These are phyloP conservation scores for Pyrenochaeta sp. DNA, from an alignment of 2,329 filamentous ascomycete genomes.

Conservation along the genomic window DNA sequence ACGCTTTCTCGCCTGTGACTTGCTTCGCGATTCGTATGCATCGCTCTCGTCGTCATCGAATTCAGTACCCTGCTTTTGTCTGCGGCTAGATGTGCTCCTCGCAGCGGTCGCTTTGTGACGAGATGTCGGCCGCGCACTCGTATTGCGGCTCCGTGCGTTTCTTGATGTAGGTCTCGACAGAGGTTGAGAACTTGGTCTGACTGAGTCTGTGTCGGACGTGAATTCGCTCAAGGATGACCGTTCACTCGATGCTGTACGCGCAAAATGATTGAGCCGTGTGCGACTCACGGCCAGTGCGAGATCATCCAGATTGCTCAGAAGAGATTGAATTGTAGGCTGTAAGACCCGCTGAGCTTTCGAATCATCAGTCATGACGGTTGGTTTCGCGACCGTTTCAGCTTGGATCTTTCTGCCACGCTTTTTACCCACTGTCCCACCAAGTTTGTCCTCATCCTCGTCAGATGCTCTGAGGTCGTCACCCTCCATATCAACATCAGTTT, in stretches of 20 bases:
- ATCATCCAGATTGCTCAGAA: slow-evolving; percentile 72
- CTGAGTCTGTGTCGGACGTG: slow-evolving; percentile 35
- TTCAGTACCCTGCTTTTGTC: too few species aligned
- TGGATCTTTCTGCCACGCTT: slow-evolving; percentile 20
- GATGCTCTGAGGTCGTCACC: slow-evolving; percentile 1
- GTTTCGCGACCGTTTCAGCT: slow-evolving; percentile 33
- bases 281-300: slow-evolving; percentile 76
- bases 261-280: slow-evolving; percentile 62
- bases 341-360: slow-evolving; percentile 70
- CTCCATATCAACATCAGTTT: slow-evolving; percentile 14
- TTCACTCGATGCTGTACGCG: slow-evolving; percentile 28
- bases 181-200: slow-evolving; percentile 14
- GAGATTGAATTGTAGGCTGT: slow-evolving; percentile 72
- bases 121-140: slow-evolving; percentile 15
- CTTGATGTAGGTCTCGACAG: slow-evolving; percentile 23
- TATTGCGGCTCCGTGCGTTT: slow-evolving; percentile 13
- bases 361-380: slow-evolving; percentile 74
- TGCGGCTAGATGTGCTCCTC: slow-evolving; percentile 54
- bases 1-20: slow-evolving; percentile 13
- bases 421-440: neutral
- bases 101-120: slow-evolving; percentile 23
- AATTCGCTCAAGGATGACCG: slow-evolving; percentile 39
- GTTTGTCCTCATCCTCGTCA: slow-evolving; percentile 5
- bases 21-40: slow-evolving; percentile 3
- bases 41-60: too few species aligned